These are phyloP conservation scores for Gnaphalium uliginosum DNA, from an alignment of 129 eudicot species.

Conservation along the genomic window DNA sequence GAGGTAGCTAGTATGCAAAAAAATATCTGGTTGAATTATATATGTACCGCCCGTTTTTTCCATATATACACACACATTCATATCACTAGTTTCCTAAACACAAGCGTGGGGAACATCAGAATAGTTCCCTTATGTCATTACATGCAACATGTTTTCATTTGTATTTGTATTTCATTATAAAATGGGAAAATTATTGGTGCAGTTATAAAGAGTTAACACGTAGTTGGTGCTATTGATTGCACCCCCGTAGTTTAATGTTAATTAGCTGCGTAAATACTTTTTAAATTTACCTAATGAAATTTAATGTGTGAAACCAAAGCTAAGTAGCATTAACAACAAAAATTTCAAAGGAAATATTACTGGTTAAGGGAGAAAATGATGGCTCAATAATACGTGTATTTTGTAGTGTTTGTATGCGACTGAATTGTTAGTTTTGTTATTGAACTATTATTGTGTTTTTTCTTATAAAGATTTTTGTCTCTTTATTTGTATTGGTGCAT, in stretches of 20 bases:
- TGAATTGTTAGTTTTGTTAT: slow-evolving; percentile 10
- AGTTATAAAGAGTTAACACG: too few species aligned
- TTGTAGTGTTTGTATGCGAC: slow-evolving; percentile 25
- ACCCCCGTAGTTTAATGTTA: background rate
- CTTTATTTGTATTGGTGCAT: background rate
- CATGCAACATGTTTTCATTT: background rate
- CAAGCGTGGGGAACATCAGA: slow-evolving; percentile 29
- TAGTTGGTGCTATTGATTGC: too few species aligned
- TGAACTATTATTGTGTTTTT: slow-evolving; percentile 26
- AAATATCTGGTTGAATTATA: slow-evolving; percentile 3
- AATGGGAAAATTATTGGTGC: too few species aligned
- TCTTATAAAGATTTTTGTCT: background rate
- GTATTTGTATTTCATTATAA: background rate
- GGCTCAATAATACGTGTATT: slow-evolving; percentile 31
- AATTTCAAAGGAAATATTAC: slow-evolving; percentile 19
- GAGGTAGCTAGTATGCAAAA: slow-evolving; percentile 3
- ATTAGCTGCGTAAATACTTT: background rate
- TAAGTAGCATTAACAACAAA: too few species aligned
- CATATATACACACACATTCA: background rate
- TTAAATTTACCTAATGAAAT: background rate
- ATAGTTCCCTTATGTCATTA: slow-evolving; percentile 19
- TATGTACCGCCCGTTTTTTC: slow-evolving; percentile 5
- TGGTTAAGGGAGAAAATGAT: slow-evolving; percentile 26
- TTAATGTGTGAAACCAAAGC: too few species aligned
- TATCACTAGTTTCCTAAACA: slow-evolving; percentile 8